phyloP scores from a whole-genome alignment of 108 stramenopile genomes.

The Cyclotella distinguenda region DNA sequence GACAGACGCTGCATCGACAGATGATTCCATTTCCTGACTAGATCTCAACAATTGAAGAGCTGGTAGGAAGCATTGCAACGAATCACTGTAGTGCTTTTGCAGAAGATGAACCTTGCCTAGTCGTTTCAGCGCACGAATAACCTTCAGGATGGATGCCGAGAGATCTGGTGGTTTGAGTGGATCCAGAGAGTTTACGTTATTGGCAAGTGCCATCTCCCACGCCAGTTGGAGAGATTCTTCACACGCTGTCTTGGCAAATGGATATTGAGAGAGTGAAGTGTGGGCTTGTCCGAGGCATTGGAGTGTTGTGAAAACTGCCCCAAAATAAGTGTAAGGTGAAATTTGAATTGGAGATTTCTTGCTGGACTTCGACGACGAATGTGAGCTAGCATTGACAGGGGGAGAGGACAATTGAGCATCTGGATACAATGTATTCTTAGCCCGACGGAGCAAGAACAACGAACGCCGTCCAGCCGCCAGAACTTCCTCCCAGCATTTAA shows the following conservation, averaged over 20 bases:
- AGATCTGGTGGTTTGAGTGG: constrained; percentile 9
- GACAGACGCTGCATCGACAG: constrained; percentile 29
- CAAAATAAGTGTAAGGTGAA: constrained; percentile 22
- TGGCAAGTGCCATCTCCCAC: constrained; percentile 39
- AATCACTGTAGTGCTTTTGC: constrained; percentile 34
- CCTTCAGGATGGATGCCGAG: constrained; percentile 5
- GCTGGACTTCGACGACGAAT: constrained; percentile 1
- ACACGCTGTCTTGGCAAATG: constrained; percentile 26
- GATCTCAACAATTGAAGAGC: constrained; percentile 34
- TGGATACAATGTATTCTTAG: constrained; percentile 29
- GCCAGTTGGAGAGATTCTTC: constrained; percentile 35
- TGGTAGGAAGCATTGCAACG: constrained; percentile 39
- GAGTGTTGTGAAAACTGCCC: constrained; percentile 19
- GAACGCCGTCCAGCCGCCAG: constrained; percentile 33
- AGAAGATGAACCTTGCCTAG: constrained; percentile 36
- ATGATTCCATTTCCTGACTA: constrained; percentile 29
- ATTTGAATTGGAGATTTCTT: constrained; percentile 38
- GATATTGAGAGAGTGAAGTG: constrained; percentile 18
- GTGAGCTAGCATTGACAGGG: neutral
- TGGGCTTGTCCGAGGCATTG: constrained; percentile 40
- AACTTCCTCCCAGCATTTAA: constrained; percentile 31
- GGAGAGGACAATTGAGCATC: constrained; percentile 8
- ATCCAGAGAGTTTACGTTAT: neutral
- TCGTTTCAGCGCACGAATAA: constrained; percentile 37
- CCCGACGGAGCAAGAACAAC: constrained; percentile 28